Evolutionary conservation across 345 rosid genomes (phyloP), one percentile per base, ranked within the genome.

Genomic region (Gossypium anomalum): DNA sequence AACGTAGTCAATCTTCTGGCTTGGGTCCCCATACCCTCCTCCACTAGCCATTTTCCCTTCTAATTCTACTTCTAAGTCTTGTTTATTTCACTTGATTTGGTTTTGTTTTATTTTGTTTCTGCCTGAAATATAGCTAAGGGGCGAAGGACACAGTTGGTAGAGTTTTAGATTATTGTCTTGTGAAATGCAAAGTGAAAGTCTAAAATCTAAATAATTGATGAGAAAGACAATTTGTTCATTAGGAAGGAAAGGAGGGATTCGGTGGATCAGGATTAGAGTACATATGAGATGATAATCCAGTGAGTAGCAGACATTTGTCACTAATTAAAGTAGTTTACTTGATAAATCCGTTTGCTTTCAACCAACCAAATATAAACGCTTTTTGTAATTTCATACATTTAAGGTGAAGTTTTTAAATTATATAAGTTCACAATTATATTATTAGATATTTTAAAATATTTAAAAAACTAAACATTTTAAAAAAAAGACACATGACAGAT

Each of bases 1-100:
- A 1, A 90, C 92, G 78, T 89, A 94, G 78, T 92, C 89, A 12
- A 89, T 86, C 83, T 88, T 92, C 51, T 88, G 89, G 38, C 84
- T 79, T 63, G 85, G 81, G 45, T 81, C 94, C 15, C 84, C 92
- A 59, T 81, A 87, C 34, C 87, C 89, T 61, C 82, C 90, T 52
- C 85, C 91, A 41, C 80, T 80, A n/a, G 90, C 87, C 98, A 94
- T 71, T 71, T 70, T 17, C 74, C n/a, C 63, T 55, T 13, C 44
- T 27, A 25, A 29, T 47, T 70, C 10, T 13, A 4, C 20, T 25
- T 6, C 19, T 34, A 27, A 22, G 3, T 29, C 43, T 41, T 17
- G 8, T 1, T 58, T 59, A 45, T 45, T 45, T 45, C 52, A 12
- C n/a, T 34, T 34, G 38, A 34, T 34, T 34, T 34, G 6, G 38